Base-by-base conservation (phyloP, 345 rosid species). In the Salix caprea region DNA sequence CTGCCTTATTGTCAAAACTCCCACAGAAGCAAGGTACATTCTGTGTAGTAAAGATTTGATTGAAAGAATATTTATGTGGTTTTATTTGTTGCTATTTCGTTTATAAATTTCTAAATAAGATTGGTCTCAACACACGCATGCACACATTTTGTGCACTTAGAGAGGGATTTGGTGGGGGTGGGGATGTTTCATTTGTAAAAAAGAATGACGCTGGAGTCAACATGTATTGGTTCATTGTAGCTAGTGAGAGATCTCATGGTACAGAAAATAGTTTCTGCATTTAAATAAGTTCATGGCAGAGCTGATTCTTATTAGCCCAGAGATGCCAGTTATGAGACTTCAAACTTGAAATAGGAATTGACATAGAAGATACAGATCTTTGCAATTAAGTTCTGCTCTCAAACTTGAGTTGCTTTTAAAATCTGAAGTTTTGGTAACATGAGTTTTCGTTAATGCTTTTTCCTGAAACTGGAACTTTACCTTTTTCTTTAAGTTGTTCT, bases 1-100 rank as follows among this genome's bases (percentile, higher is more conserved):
- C 91, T 81, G 83, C 91, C 74, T 79, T 93, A 83, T 84, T 96
- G 79, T 91, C 94, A 79, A 92, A 87, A 82, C 92, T 96, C 86
- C 96, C 97, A 2, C 90, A 76, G 75, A 86, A 85, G 76, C 90
- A 86, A 84, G 94, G 99, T 90, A 76, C 78, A 86, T 73, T 79
- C 54, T 76, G 54, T 71, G 16, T 67, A n/a, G 32, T 2, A 16
- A 56, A 30, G 18, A 62, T 50, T 76, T 69, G 9, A 54, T 40
- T 68, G 34, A 23, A 19, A 61, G 6, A 24, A 60, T 61, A 23
- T 32, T 13, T 21, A 23, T 30, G 34, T 46, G 19, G 9, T 19
- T 34, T 66, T 50, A 44, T 67, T 50, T 46, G 42, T 34, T 50
- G 21, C 23, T 42, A 54, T 56, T 18, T 24, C 0, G 46, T 11